Evolutionary conservation across 495 filamentous ascomycete species (phyloP).

Genomic region (Sabuloglossum arenarium): DNA sequence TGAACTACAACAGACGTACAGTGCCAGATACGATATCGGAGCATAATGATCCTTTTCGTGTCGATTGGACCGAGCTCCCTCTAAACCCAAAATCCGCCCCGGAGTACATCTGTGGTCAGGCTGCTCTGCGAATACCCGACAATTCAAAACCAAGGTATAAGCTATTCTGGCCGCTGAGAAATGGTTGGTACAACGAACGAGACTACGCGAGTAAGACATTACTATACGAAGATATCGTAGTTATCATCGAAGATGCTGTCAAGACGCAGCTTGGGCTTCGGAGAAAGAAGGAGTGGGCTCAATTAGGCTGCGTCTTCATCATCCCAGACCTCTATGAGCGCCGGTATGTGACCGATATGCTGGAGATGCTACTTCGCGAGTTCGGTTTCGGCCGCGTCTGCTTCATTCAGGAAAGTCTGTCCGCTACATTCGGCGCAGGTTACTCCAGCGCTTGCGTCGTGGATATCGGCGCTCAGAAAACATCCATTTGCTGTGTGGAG

Average conservation of each 20-base stretch:
- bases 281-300: constrained; percentile 57
- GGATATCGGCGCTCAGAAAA: constrained; percentile 94
- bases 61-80: constrained; percentile 88
- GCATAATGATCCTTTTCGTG: constrained; percentile 78
- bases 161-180: constrained; percentile 72
- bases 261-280: constrained; percentile 59
- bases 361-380: constrained; percentile 71
- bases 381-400: constrained; percentile 73
- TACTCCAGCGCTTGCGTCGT: constrained; percentile 86
- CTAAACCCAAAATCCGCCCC: constrained; percentile 32
- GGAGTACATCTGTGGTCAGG: constrained; percentile 58
- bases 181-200: constrained; percentile 74
- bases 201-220: constrained; percentile 62
- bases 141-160: constrained; percentile 77
- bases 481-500: constrained; percentile 91
- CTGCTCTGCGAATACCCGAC: constrained; percentile 71
- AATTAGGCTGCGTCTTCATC: constrained; percentile 86
- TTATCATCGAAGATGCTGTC: constrained; percentile 70
- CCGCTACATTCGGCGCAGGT: constrained; percentile 88
- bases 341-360: constrained; percentile 58
- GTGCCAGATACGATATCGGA: constrained; percentile 69
- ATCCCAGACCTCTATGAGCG: constrained; percentile 95
- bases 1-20: constrained; percentile 73
- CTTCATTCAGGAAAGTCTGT: constrained; percentile 89
- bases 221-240: constrained; percentile 66